Conservation (phyloP, 345 rosid genomes). For the Bruguiera sexangula region DNA sequence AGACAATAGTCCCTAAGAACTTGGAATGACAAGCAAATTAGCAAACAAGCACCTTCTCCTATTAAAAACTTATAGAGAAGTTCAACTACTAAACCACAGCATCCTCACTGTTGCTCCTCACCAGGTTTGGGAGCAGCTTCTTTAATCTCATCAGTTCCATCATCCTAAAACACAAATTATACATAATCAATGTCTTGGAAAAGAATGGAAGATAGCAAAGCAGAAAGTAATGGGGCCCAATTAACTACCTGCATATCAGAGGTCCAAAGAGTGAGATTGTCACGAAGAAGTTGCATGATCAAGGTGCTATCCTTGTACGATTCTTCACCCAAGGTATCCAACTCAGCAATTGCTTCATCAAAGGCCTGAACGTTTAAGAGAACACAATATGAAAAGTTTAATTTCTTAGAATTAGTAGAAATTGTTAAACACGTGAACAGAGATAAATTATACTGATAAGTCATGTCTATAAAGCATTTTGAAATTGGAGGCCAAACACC, state of each 20-base stretch:
- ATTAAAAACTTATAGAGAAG: constrained; percentile 55
- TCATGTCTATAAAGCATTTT: too few relatives aligned
- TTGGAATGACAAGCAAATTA: constrained; percentile 28
- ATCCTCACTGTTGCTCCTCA: constrained; percentile 51
- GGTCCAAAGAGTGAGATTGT: constrained; percentile 95
- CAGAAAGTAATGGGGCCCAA: neutral
- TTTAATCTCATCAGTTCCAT: constrained; percentile 83
- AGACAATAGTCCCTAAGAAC: constrained; percentile 45
- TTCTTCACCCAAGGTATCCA: constrained; percentile 91
- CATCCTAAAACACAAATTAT: constrained; percentile 47
- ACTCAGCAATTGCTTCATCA: constrained; percentile 89
- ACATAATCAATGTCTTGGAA: neutral
- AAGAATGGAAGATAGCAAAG: neutral
- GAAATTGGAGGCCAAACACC: too few relatives aligned
- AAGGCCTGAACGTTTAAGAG: constrained; percentile 48
- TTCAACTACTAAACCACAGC: constrained; percentile 31
- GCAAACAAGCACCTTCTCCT: constrained; percentile 55
- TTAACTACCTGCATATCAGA: constrained; percentile 92
- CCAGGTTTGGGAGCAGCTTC: constrained; percentile 63
- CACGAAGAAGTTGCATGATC: constrained; percentile 98
- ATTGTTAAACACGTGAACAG: neutral
- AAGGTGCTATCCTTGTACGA: constrained; percentile 95
- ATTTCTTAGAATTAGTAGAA: too few relatives aligned
- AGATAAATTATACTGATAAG: neutral
- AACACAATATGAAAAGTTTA: neutral